Percentiles rank a stretch among this genome's conserved stretches.
Conservation (phyloP, 2,329 filamentous ascomycete species). For the Tothia fuscella region DNA sequence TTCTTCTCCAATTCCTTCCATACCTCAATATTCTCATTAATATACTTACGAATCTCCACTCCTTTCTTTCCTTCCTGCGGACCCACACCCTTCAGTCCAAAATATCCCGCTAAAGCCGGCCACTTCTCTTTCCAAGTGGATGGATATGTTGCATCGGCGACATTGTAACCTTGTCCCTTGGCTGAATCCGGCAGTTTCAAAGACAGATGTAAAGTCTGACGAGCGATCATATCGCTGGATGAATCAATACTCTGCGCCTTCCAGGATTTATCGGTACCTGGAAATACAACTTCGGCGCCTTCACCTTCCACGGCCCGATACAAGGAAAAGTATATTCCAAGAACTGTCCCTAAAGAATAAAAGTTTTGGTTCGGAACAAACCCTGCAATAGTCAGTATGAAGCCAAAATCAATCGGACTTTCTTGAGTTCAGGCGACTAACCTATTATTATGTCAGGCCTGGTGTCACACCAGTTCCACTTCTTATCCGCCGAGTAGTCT, state of each 20-base stretch:
- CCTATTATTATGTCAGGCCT: conserved; percentile 23
- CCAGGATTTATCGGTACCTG: conserved; percentile 24
- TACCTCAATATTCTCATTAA: conserved; percentile 20
- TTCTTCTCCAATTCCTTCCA: conserved; percentile 24
- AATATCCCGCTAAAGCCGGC: conserved; percentile 18
- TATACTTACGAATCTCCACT: conserved; percentile 22
- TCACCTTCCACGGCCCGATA: conserved; percentile 24
- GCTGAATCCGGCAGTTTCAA: conserved; percentile 37
- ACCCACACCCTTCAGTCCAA: conserved; percentile 16
- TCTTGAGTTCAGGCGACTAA: not conserved
- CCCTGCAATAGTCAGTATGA: conserved; percentile 16
- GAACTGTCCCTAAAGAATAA: conserved; percentile 22
- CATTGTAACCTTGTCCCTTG: conserved; percentile 21
- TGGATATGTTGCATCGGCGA: conserved; percentile 14
- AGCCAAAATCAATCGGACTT: not conserved
- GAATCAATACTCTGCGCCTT: conserved; percentile 22
- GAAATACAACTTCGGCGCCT: conserved; percentile 25
- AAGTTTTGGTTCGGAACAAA: conserved; percentile 28
- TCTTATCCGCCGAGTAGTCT: conserved; percentile 20
- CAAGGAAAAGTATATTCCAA: conserved; percentile 25
- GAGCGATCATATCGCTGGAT: conserved; percentile 24
- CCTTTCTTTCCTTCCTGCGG: conserved; percentile 15
- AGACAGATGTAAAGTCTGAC: conserved; percentile 35
- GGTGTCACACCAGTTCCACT: conserved; percentile 27
- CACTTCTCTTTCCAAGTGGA: conserved; percentile 16